Evolutionary conservation across 306 rosid genomes (phyloP).

Genomic region (Sphenostylis stenocarpa): DNA sequence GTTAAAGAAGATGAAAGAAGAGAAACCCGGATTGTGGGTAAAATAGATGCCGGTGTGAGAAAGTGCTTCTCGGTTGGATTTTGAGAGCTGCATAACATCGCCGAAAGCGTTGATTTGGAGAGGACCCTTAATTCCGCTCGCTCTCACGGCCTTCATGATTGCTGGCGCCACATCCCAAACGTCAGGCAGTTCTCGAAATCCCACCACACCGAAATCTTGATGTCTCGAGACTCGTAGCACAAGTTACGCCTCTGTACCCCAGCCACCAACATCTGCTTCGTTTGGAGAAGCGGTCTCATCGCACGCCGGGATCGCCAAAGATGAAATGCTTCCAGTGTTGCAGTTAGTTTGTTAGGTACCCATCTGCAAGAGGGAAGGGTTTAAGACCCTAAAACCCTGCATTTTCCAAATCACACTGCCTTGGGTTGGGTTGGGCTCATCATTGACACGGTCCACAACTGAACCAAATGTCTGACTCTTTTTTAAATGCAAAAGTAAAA

Average conservation of each 20-base stretch:
- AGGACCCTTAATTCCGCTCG: constrained; percentile 73
- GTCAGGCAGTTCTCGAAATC: no score
- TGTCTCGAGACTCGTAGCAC: constrained; percentile 49
- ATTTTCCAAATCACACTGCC: no score
- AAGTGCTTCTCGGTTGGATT: constrained; percentile 60
- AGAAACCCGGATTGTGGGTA: constrained; percentile 51
- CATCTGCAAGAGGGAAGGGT: not conserved
- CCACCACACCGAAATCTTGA: constrained; percentile 69
- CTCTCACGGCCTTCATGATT: constrained; percentile 58
- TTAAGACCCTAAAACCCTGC: constrained; percentile 56
- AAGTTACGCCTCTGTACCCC: constrained; percentile 28
- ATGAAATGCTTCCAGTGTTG: no score
- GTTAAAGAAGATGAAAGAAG: not conserved
- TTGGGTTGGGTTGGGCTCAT: no score
- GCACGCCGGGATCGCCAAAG: not conserved
- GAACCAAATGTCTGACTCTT: no score
- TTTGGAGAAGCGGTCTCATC: constrained; percentile 36
- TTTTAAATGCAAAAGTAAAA: no score
- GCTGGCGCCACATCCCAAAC: constrained; percentile 39
- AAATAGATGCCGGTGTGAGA: constrained; percentile 64
- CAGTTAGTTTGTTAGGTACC: no score
- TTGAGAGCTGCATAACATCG: constrained; percentile 58
- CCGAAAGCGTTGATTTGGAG: constrained; percentile 71
- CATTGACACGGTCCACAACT: no score
- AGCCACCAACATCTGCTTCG: constrained; percentile 21